These are phyloP conservation scores for Carallia pectinifolia DNA, from an alignment of 345 rosid species.

Conservation along the genomic window DNA sequence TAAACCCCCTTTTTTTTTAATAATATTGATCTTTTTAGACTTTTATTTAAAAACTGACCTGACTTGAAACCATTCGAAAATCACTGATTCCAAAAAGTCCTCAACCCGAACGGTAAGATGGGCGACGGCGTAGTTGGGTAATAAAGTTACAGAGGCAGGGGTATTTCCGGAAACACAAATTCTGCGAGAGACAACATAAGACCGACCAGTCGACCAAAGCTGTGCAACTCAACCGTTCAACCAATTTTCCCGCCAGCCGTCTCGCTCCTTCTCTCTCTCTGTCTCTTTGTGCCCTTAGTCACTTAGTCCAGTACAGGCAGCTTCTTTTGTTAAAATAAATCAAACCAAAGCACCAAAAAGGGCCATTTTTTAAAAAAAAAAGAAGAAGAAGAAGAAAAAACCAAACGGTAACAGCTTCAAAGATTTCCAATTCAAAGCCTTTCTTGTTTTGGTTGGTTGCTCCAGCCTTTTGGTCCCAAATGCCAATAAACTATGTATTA, in stretches of 20 bases:
- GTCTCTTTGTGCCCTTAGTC: constrained; percentile 1
- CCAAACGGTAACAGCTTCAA: not conserved
- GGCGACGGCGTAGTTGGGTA: not conserved
- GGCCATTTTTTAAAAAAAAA: not conserved
- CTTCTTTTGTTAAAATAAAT: constrained; percentile 43
- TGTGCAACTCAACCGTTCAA: constrained; percentile 27
- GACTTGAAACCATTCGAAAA: too few species aligned
- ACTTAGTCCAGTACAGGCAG: constrained; percentile 19
- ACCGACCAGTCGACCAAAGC: constrained; percentile 17
- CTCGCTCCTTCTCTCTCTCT: not conserved
- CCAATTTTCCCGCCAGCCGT: not conserved
- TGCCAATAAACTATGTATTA: not conserved
- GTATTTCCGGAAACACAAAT: constrained; percentile 4
- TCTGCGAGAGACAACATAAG: constrained; percentile 34
- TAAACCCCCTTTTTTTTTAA: too few species aligned
- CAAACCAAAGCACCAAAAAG: constrained; percentile 8
- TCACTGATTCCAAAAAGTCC: too few species aligned
- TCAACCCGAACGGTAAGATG: too few species aligned
- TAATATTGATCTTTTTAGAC: too few species aligned
- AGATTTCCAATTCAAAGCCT: not conserved
- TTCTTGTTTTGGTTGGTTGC: not conserved
- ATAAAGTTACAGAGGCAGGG: not conserved
- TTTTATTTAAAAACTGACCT: too few species aligned
- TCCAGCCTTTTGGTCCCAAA: constrained; percentile 29
- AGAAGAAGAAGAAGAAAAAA: not conserved